Base-by-base conservation (phyloP, 78 protist genomes). In the Dictyostelium brefeldianum region DNA sequence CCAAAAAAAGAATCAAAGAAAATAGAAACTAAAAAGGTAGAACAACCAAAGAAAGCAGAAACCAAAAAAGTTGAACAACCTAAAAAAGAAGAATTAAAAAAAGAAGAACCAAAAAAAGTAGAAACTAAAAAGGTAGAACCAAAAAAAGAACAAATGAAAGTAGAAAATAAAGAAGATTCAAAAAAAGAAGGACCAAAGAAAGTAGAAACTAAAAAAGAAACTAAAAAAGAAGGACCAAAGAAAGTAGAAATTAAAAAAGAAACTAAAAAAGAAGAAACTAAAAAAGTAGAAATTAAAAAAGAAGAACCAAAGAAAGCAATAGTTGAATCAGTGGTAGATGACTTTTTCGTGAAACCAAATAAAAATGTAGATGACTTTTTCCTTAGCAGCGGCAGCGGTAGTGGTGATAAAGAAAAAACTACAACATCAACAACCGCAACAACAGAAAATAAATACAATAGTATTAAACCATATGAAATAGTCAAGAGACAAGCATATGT, bases 391-490 rank as follows among this genome's bases (percentile, higher is more conserved):
- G 18, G 18, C 0, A 43, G 12, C n/a, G 20, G 46, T 5, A 15
- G 5, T 22, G 9, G n/a, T 29, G 46, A 67, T 31, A 20, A 31
- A 36, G 75, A 71, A 36, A 18, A 2, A 22, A 59, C 41, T 7
- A 59, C n/a, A 18, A 17, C 69, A 17, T 14, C 22, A 25, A 12
- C 48, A 29, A 67, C 12, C 27, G 14, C 48, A 31, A 31, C 22
- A 14, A n/a, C 10, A 67, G 29, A 31, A 4, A 5, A 12, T 1
- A 47, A 67, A 31, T n/a, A 51, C 20, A 20, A 46, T 20, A 36
- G 46, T 22, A 51, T 54, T n/a, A 46, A 73, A 70, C 78, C 78
- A 70, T 70, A 70, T 41, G 78, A 46, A 73, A 36, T 46, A 18
- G 59, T 43, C 43, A 36, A 36, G 46, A 36, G 14, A 46, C 69